phyloP scores from a whole-genome alignment of 169 alveolate species.

The Plasmodium relictum region DNA sequence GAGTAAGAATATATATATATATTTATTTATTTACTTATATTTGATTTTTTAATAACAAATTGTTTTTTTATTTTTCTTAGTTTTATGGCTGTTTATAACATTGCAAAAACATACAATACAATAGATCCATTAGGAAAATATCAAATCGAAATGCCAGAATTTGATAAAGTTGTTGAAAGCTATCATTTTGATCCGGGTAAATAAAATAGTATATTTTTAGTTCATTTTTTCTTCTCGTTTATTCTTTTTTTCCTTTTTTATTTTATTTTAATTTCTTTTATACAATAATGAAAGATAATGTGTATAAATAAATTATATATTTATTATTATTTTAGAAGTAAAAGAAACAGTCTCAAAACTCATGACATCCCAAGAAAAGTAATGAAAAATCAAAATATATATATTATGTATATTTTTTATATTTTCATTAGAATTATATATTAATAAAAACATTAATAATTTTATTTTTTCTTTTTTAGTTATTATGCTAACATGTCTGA shows the following conservation, averaged over 20 bases:
- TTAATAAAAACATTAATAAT: neutral
- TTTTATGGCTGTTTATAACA: slow-evolving; percentile 69
- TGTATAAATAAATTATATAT: neutral
- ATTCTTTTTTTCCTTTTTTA: neutral
- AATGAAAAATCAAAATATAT: slow-evolving; percentile 1
- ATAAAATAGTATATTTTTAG: neutral
- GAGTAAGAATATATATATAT: slow-evolving; percentile 41
- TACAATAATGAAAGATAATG: neutral
- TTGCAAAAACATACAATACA: slow-evolving; percentile 64
- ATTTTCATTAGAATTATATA: neutral
- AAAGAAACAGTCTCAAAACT: slow-evolving; percentile 68
- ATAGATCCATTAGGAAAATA: slow-evolving; percentile 72
- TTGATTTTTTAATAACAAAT: neutral
- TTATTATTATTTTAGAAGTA: slow-evolving; percentile 28
- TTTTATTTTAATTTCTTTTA: neutral
- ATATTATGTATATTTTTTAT: neutral
- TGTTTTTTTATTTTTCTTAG: slow-evolving; percentile 15
- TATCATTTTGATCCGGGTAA: slow-evolving; percentile 74
- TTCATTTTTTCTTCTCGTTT: slow-evolving; percentile 1
- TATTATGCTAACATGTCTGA: slow-evolving; percentile 73
- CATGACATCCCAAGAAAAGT: slow-evolving; percentile 74
- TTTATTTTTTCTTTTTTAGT: slow-evolving; percentile 10
- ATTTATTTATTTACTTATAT: neutral
- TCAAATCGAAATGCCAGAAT: slow-evolving; percentile 77
- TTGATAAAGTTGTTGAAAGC: slow-evolving; percentile 75